Base-by-base conservation (phyloP, 1,139 yeast genomes). In the Zygotorulaspora mrakii region DNA sequence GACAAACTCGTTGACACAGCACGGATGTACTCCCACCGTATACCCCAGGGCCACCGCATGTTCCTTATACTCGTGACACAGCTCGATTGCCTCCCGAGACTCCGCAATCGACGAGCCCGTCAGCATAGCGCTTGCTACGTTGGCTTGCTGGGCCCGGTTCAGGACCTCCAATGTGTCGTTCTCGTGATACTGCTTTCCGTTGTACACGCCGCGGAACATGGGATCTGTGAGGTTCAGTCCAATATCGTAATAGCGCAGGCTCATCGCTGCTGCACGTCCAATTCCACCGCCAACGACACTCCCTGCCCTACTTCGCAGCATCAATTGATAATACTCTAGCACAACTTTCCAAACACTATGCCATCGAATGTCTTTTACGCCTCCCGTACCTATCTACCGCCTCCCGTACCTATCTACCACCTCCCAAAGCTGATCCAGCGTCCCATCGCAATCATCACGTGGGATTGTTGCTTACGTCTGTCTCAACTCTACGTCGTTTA, bases 1-100 rank as follows among this genome's bases (percentile, higher is more conserved):
- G 22, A 68, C 73, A 47, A 79, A 86, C 48, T 77, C 82, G 12
- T 78, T 73, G 0, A 87, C 94, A 13, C 82, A 69, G 62, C 97
- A 89, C 1, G 98, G 98, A 64, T 91, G 98, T 1, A 89, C 94
- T 8, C 98, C 98, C 1, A 81, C 91, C 0, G 98, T 91, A 11
- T 85, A 77, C 48, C 67, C 70, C 35, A 81, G 66, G 18, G 39
- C 40, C 13, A 61, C 54, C 3, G 63, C 61, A 33, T 60, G 66
- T 4, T 29, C 39, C 12, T 31, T 32, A 22, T 56, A 51, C 25
- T 41, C 43, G 25, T 60, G 51, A 13, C 75, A 72, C 24, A 80
- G 48, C 12, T 67, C 67, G 4, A 77, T 52, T 0, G 81, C 75
- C 17, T 63, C 57, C 22, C 52, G 48, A 14, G 91, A 77, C 55